phyloP scores from a whole-genome alignment of 192 early-diverging fungal genomes.

The Neocallimastix lanati region DNA sequence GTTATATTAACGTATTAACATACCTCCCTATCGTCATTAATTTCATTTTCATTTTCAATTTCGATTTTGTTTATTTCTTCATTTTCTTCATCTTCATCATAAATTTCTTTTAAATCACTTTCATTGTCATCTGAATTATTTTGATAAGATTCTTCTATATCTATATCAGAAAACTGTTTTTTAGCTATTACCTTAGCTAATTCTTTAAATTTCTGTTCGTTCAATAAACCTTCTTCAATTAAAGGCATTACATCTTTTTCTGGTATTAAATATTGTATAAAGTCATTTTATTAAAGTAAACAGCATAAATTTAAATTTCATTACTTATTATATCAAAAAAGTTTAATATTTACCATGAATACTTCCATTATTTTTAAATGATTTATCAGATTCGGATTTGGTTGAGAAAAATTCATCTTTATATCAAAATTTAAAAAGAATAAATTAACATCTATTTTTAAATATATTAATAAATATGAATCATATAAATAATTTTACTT shows the following conservation, averaged over 20 bases:
- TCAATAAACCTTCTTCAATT: neutral
- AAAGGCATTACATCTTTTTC: neutral
- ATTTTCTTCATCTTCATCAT: neutral
- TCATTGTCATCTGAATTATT: neutral
- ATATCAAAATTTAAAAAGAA: too few relatives aligned
- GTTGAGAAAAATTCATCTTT: neutral
- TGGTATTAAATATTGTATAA: too few relatives aligned
- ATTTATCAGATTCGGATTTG: neutral
- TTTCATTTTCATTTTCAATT: too few relatives aligned
- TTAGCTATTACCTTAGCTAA: neutral
- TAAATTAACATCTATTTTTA: too few relatives aligned
- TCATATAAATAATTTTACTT: too few relatives aligned
- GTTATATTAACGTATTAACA: too few relatives aligned
- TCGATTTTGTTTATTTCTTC: neutral
- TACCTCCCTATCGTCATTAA: neutral
- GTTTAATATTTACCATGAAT: neutral
- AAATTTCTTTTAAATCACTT: neutral
- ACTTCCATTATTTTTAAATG: neutral
- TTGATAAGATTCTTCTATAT: neutral
- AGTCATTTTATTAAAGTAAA: too few relatives aligned
- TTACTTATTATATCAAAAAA: too few relatives aligned
- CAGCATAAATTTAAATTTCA: too few relatives aligned
- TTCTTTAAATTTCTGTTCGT: neutral
- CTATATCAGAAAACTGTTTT: neutral
- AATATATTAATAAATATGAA: too few relatives aligned